phyloP scores from a whole-genome alignment of 2,329 filamentous ascomycete genomes.

The Alternaria triticimaculans region DNA sequence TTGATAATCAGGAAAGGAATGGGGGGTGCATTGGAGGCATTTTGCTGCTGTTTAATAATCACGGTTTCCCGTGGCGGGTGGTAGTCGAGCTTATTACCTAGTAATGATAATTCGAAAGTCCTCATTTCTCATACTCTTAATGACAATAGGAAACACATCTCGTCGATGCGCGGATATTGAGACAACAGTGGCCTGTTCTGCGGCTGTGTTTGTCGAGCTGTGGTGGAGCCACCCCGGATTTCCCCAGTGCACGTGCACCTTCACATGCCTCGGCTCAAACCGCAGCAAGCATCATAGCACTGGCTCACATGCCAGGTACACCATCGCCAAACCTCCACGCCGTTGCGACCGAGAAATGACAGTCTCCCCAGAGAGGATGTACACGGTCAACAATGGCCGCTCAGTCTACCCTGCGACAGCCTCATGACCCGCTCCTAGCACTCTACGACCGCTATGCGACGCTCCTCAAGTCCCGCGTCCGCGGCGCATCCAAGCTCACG shows the following conservation, averaged over 20 bases:
- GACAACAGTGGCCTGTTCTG: not conserved
- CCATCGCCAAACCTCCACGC: conserved; percentile 7
- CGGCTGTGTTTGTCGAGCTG: not conserved
- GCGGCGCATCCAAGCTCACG: conserved; percentile 71
- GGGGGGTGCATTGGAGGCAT: not conserved
- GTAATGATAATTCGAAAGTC: not conserved
- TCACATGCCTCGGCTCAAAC: conserved; percentile 36
- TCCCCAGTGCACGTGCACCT: conserved; percentile 23
- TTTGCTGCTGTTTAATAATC: not conserved
- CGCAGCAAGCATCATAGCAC: conserved; percentile 13
- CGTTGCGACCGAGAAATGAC: conserved; percentile 34
- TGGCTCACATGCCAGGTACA: conserved; percentile 27
- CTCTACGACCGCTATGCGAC: conserved; percentile 58
- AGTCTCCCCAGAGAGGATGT: conserved; percentile 23
- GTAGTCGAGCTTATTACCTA: not conserved
- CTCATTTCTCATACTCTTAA: fast-evolving
- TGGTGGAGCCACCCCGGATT: conserved; percentile 18
- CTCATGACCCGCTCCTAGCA: conserved; percentile 53
- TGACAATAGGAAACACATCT: not conserved
- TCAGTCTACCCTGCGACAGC: conserved; percentile 76
- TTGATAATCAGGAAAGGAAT: not conserved
- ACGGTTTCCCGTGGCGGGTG: not conserved
- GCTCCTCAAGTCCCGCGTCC: conserved; percentile 59
- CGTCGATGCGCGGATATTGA: not conserved
- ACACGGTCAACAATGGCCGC: conserved; percentile 70